phyloP scores from a whole-genome alignment of 2,329 filamentous ascomycete genomes.

The Akanthomyces dipterigenus region DNA sequence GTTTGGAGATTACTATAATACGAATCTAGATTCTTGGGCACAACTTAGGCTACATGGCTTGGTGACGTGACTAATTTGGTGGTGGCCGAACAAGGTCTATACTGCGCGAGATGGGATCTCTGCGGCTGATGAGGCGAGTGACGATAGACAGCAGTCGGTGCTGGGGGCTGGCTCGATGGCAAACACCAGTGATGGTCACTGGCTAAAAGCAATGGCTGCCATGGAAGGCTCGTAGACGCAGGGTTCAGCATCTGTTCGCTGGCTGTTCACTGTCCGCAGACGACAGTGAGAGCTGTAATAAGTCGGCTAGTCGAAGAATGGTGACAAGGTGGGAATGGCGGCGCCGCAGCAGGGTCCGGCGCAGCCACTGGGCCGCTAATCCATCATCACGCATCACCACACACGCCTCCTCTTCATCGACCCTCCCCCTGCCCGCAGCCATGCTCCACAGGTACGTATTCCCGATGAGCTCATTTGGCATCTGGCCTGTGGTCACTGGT shows the following conservation, averaged over 20 bases:
- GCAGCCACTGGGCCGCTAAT: not conserved
- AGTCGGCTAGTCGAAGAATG: slow-evolving; percentile 3
- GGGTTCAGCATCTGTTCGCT: not conserved
- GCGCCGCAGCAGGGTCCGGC: not conserved
- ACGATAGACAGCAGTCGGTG: not conserved
- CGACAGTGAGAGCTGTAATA: not conserved
- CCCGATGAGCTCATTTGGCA: slow-evolving; percentile 6
- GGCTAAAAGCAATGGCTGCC: not conserved
- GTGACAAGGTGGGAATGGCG: slow-evolving; percentile 6
- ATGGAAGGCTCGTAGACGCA: not conserved
- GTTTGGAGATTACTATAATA: not conserved
- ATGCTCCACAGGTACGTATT: slow-evolving; percentile 6
- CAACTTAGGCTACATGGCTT: not conserved
- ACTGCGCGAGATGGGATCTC: slow-evolving; percentile 10
- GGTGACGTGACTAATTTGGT: not conserved
- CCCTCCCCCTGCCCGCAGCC: not conserved
- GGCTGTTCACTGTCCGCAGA: not conserved
- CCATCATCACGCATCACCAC: not conserved
- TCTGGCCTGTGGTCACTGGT: not conserved
- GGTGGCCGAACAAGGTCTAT: not conserved
- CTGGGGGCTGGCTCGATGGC: not conserved
- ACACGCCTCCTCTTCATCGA: not conserved
- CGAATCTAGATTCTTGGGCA: not conserved
- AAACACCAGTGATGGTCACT: not conserved
- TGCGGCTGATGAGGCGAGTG: slow-evolving; percentile 7